Conservation (phyloP, 2,329 filamentous ascomycete genomes). For the Teratosphaeria destructans region DNA sequence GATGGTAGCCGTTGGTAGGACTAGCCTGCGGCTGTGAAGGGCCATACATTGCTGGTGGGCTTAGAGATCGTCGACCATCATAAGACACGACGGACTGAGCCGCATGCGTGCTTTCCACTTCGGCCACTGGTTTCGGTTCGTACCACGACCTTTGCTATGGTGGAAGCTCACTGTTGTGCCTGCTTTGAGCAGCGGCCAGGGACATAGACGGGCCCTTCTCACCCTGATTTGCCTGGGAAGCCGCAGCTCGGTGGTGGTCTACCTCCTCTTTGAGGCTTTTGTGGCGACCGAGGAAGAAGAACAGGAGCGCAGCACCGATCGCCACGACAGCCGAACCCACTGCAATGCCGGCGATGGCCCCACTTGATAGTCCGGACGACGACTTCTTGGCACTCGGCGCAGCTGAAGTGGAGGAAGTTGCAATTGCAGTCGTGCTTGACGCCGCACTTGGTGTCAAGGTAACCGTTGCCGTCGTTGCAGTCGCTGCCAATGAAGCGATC, state of each 20-base stretch:
- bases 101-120: not conserved
- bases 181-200: not conserved
- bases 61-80: not conserved
- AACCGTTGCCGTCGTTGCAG: constrained; percentile 11
- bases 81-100: not conserved
- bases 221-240: not conserved
- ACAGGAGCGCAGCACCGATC: constrained; percentile 46
- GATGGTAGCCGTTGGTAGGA: not conserved
- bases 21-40: not conserved
- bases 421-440: constrained; percentile 3
- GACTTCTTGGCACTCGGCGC: constrained; percentile 4
- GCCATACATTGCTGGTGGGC: not conserved
- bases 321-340: constrained; percentile 54
- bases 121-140: not conserved
- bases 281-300: constrained; percentile 52
- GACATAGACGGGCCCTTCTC: not conserved
- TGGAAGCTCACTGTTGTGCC: not conserved
- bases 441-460: constrained; percentile 9
- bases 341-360: constrained; percentile 45
- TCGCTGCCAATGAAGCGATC: constrained; percentile 12
- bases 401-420: constrained; percentile 4
- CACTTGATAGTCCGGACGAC: constrained; percentile 22
- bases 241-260: constrained; percentile 1
- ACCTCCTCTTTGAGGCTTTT: constrained; percentile 12
- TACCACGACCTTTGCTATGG: not conserved